phyloP scores from a whole-genome alignment of 805 yeast species.

The Kluyveromyces wickerhamii region DNA sequence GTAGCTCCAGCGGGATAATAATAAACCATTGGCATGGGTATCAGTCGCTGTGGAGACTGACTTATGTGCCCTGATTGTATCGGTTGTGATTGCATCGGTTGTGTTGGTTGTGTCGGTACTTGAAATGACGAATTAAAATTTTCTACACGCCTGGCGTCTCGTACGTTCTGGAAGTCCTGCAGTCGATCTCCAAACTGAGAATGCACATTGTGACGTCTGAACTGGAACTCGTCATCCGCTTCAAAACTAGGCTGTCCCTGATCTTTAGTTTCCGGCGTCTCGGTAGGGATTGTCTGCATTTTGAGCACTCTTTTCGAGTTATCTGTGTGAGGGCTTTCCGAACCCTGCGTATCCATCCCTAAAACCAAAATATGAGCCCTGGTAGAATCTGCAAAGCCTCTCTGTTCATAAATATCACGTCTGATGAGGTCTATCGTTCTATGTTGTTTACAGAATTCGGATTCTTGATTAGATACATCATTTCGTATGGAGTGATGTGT shows the following conservation, averaged over 20 bases:
- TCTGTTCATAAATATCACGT: too few species aligned
- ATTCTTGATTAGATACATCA: too few species aligned
- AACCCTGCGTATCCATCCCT: slow-evolving; percentile 2
- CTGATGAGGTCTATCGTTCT: too few species aligned
- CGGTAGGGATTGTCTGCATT: slow-evolving; percentile 12
- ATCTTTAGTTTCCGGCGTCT: slow-evolving; percentile 3
- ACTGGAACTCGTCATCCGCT: slow-evolving; percentile 26
- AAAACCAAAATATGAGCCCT: too few species aligned
- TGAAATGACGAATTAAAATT: slow-evolving; percentile 27
- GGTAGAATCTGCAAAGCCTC: too few species aligned
- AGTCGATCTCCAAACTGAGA: slow-evolving; percentile 24
- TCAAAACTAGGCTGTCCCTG: slow-evolving; percentile 13
- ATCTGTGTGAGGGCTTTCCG: not conserved
- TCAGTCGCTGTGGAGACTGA: slow-evolving; percentile 8
- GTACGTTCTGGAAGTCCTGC: slow-evolving; percentile 16
- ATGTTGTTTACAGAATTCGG: too few species aligned
- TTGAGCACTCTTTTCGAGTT: slow-evolving; percentile 5
- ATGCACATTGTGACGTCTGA: slow-evolving; percentile 25
- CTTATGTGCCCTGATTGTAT: not conserved
- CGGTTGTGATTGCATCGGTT: not conserved
- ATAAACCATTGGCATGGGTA: slow-evolving; percentile 19
- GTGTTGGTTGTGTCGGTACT: slow-evolving; percentile 2
- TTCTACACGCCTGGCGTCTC: slow-evolving; percentile 26
- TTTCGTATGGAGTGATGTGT: too few species aligned
- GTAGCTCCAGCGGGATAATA: slow-evolving; percentile 14